Base-by-base conservation (phyloP, 257 asterid species). In the Nicotiana benthamiana region DNA sequence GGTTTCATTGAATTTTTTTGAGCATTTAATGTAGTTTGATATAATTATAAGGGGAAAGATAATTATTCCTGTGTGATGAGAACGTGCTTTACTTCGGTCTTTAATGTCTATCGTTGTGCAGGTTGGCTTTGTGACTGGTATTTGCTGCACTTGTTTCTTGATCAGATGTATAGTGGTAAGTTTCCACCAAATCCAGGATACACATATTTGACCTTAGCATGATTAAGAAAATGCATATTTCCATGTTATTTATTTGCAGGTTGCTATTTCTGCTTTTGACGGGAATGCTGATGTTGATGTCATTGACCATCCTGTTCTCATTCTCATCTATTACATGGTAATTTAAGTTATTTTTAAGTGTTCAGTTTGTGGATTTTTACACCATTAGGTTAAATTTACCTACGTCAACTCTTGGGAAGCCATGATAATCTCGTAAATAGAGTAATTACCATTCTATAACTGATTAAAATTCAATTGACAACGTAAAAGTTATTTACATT, bases 61-160 rank as follows among this genome's bases (percentile, higher is more conserved):
- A 3, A 30, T 36, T 54, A 16, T 56, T 28, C 51, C 68, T 27
- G 6, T 12, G 2, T n/a, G 18, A 18, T 76, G 66, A 28, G 22
- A 57, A 57, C 34, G 16, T n/a, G 24, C 26, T 77, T 16, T 32
- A 18, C 27, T 54, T 26, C n/a, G 76, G 65, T 79, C 63, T 63
- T 16, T 61, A 20, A 30, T 54, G 4, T 7, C 36, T 36, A 16
- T 67, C 26, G 15, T 48, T 75, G 85, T 40, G 81, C 84, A 87
- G 87, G 89, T 87, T 28, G 90, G 88, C 48, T 87, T 62, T 8
- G 88, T 87, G 83, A 87, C 86, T 5, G 85, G 82, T 28, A 83
- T 87, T 64, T 87, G 90, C 83, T 84, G 86, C 83, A 70, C 85
- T 43, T 87, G 88, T 81, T 87, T 87, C 88, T 43, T 87, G 85